Conservation (phyloP, 2,329 filamentous ascomycete species). For the Exophiala phaeomuriformis region DNA sequence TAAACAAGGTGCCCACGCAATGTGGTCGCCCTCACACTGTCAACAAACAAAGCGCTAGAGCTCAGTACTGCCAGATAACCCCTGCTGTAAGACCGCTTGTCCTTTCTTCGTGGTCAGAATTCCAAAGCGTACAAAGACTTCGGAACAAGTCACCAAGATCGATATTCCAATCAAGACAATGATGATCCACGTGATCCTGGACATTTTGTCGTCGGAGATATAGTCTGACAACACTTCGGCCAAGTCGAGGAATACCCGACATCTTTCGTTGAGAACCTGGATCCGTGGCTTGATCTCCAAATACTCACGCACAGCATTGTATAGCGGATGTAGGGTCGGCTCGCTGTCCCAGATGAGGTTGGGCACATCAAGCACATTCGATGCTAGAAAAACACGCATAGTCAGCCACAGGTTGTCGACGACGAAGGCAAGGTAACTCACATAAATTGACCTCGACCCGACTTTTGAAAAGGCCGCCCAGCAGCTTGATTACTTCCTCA, state of each 20-base stretch:
- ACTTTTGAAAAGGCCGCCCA: constrained; percentile 84
- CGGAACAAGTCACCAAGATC: constrained; percentile 82
- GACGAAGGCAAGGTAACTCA: constrained; percentile 44
- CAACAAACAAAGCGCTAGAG: constrained; percentile 2
- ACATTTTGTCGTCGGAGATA: constrained; percentile 93
- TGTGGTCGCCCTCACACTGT: no score
- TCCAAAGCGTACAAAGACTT: constrained; percentile 78
- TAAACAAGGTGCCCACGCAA: no score
- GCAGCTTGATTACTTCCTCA: constrained; percentile 83
- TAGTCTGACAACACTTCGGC: constrained; percentile 90
- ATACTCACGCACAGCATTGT: constrained; percentile 90
- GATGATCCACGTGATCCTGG: constrained; percentile 84
- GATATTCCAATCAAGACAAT: constrained; percentile 87
- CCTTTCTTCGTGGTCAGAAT: constrained; percentile 47
- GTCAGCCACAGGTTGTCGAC: constrained; percentile 6
- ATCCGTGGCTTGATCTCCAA: constrained; percentile 95
- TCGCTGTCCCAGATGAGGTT: constrained; percentile 99
- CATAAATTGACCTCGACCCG: constrained; percentile 96
- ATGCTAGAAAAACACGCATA: constrained; percentile 50
- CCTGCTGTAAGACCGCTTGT: constrained; percentile 1
- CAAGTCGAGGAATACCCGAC: constrained; percentile 90
- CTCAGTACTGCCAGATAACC: constrained; percentile 8
- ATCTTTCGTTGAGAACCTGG: constrained; percentile 93
- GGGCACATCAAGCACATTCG: constrained; percentile 90
- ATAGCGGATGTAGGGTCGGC: constrained; percentile 87